phyloP scores from a whole-genome alignment of 352 stramenopile species.

The Globisporangium sylvaticum region DNA sequence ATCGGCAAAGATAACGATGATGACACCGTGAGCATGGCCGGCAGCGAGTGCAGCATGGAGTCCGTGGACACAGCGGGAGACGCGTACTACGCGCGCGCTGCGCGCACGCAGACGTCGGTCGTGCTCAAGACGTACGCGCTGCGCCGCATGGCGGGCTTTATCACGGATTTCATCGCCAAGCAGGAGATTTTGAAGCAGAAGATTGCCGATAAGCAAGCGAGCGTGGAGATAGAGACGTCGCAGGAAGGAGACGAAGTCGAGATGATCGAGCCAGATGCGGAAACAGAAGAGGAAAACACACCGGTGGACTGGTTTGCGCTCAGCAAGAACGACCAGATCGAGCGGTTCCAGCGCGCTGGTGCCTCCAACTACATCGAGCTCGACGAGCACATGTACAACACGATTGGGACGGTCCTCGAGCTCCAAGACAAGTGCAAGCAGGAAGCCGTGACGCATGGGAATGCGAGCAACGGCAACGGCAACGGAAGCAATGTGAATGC shows the following conservation, averaged over 20 bases:
- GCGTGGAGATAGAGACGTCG: not conserved
- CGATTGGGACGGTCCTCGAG: conserved; percentile 13
- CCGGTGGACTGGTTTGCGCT: conserved; percentile 13
- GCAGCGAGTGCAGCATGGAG: conserved; percentile 15
- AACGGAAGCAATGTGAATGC: not conserved
- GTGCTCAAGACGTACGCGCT: conserved; percentile 16
- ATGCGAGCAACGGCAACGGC: not conserved
- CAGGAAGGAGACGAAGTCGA: not conserved
- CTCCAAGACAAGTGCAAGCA: conserved; percentile 15
- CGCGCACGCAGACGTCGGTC: conserved; percentile 12
- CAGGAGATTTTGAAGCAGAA: conserved; percentile 1
- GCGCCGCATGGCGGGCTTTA: conserved; percentile 14
- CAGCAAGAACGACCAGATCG: conserved; percentile 11
- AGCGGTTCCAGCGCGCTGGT: conserved; percentile 13
- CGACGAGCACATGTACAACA: conserved; percentile 14
- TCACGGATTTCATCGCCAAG: conserved; percentile 6
- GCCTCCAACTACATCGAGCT: conserved; percentile 15
- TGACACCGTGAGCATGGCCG: conserved; percentile 3
- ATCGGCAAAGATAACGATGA: not conserved
- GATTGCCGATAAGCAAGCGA: not conserved
- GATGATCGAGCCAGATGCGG: not conserved
- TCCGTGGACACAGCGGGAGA: not conserved
- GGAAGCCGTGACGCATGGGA: not conserved
- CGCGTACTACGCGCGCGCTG: not conserved
- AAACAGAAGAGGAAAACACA: conserved; percentile 2